Percentiles rank a stretch among this genome's conserved stretches.
phyloP scores from a whole-genome alignment of 495 filamentous ascomycete genomes.

The Xylaria palmicola region DNA sequence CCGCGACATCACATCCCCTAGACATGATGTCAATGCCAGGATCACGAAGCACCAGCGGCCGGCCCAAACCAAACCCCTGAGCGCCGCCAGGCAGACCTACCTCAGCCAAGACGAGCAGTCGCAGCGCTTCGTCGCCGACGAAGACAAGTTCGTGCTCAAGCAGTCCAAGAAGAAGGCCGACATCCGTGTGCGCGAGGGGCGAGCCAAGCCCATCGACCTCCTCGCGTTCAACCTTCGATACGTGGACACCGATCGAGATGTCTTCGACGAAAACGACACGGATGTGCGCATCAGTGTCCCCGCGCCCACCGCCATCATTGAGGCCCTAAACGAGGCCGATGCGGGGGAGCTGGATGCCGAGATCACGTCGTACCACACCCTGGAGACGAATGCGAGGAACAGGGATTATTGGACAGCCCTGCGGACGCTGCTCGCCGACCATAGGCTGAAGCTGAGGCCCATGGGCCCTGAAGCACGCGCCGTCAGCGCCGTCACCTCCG shows the following conservation, averaged over 20 bases:
- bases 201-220: slow-evolving; percentile 93
- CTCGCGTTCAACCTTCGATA: slow-evolving; percentile 87
- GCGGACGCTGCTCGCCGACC: slow-evolving; percentile 79
- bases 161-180: slow-evolving; percentile 98
- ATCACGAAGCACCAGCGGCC: slow-evolving; percentile 45
- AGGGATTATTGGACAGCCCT: slow-evolving; percentile 91
- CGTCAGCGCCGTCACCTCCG: slow-evolving; percentile 75
- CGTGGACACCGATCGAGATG: slow-evolving; percentile 76
- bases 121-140: slow-evolving; percentile 83
- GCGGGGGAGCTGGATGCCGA: slow-evolving; percentile 79
- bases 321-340: slow-evolving; percentile 67
- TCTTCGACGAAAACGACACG: slow-evolving; percentile 78
- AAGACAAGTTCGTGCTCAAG: slow-evolving; percentile 93
- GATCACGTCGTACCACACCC: slow-evolving; percentile 76
- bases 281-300: slow-evolving; percentile 73
- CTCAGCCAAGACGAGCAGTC: slow-evolving; percentile 68
- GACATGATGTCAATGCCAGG: slow-evolving; percentile 43
- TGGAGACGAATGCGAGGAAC: slow-evolving; percentile 78
- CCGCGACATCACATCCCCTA: slow-evolving; percentile 46
- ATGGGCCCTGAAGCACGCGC: slow-evolving; percentile 65
- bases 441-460: slow-evolving; percentile 63
- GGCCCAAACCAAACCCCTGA: slow-evolving; percentile 25
- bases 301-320: slow-evolving; percentile 79
- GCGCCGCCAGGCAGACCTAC: slow-evolving; percentile 32
- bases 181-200: slow-evolving; percentile 89